Evolutionary conservation across 768 basidiomycete species (phyloP).

Genomic region (Trametes maxima): DNA sequence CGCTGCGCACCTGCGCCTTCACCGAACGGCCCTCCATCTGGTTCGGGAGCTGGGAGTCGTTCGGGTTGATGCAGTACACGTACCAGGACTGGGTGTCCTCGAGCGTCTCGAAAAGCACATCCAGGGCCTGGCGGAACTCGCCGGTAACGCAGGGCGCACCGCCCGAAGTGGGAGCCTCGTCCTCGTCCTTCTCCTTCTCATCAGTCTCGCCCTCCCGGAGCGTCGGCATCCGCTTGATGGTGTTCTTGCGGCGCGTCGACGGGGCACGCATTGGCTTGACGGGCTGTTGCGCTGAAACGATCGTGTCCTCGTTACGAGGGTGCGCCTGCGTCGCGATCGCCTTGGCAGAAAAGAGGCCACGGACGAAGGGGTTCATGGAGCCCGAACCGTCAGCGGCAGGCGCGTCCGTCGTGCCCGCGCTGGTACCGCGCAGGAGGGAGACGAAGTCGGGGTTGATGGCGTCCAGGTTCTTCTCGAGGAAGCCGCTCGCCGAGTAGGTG

Average conservation of each 20-base stretch:
- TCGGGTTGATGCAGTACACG: constrained; percentile 91
- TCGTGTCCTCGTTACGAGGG: constrained; percentile 91
- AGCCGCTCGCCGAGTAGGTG: constrained; percentile 87
- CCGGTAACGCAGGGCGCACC: constrained; percentile 76
- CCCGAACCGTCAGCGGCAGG: constrained; percentile 70
- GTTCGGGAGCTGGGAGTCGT: constrained; percentile 92
- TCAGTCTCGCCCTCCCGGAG: constrained; percentile 48
- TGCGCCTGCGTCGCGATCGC: constrained; percentile 92
- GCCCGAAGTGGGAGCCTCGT: constrained; percentile 36
- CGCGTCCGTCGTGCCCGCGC: constrained; percentile 28
- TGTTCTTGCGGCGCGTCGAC: constrained; percentile 81
- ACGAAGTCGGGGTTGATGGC: constrained; percentile 93
- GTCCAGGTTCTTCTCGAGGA: constrained; percentile 88
- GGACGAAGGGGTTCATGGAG: constrained; percentile 89
- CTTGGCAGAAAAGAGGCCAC: constrained; percentile 84
- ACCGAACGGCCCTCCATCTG: constrained; percentile 91
- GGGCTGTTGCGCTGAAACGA: constrained; percentile 91
- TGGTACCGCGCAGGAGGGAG: constrained; percentile 75
- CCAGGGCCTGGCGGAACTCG: constrained; percentile 83
- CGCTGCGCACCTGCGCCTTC: constrained; percentile 86
- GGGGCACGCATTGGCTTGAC: constrained; percentile 95
- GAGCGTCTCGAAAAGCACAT: constrained; percentile 84
- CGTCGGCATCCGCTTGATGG: constrained; percentile 63
- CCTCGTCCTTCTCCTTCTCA: constrained; percentile 54
- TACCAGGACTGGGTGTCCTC: constrained; percentile 91